Base-by-base conservation (phyloP, 23 red algal genomes). In the Cyanidiococcus yangmingshanensis region DNA sequence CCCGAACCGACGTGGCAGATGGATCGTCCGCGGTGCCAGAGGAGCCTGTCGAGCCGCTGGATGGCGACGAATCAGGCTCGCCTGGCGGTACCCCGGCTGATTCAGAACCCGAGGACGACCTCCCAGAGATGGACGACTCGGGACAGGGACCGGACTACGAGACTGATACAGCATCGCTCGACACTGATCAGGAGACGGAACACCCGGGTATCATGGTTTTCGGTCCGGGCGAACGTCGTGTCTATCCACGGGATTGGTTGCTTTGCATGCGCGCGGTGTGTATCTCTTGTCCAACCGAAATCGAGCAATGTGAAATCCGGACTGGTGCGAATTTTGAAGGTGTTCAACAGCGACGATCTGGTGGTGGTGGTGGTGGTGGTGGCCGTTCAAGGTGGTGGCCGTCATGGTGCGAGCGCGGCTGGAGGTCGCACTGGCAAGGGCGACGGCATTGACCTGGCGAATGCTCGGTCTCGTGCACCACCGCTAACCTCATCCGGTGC, bases 331-430 rank as follows among this genome's bases (percentile, higher is more conserved):
- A 7, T 71, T 71, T 71, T 29, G 63, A 35, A 35, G 27, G n/a
- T 7, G 63, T 71, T 7, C 63, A 71, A 35, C 63, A 71, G 27
- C 63, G 63, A 12, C 63, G 63, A 71, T 35, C 21, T 71, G 63
- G 63, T 30, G 63, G 63, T 71, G 63, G 63, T 30, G 63, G 63
- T 71, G 63, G 63, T 71, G 63, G 63, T 71, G 63, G 63, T 71
- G 63, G 63, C 32, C 16, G 63, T 71, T 54, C 45, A 54, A 7
- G 63, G 63, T 7, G 12, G 3, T 30, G 63, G 63, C 63, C 16
- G 63, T 29, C 7, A 7, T 54, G 45, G 12, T 15, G 7, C 45
- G 45, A 54, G 45, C 45, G 16, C 16, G 3, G 63, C 16, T 71
- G 45, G 12, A 21, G 12, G 12, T 21, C 16, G 63, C 7, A 29